Evolutionary conservation across 768 basidiomycete species (phyloP), one percentile per base, ranked within the genome.

Genomic region (Holtermanniella nyarrowii): DNA sequence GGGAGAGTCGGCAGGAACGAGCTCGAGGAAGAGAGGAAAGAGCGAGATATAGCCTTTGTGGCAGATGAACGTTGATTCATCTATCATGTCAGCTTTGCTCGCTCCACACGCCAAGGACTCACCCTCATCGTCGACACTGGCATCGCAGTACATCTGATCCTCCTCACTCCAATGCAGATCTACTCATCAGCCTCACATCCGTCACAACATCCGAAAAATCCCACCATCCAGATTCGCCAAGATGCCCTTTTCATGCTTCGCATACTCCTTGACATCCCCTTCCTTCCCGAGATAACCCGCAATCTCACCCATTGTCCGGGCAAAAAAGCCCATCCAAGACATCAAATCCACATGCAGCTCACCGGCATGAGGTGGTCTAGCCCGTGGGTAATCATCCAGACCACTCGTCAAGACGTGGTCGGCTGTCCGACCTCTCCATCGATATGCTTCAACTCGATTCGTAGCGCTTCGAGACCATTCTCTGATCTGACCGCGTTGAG

Each of bases 321-420:
- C 80, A 72, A 96, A 97, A 76, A 89, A 95, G 3, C 80, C 91
- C 82, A 96, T 88, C 91, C 91, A 97, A 25, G 85, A 84, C 57
- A 90, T 86, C 52, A 96, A 73, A 71, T 97, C 91, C 53, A 96
- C 70, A 69, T 97, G 91, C 44, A 97, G 75, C 73, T 96, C 91
- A 45, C 93, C 91, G 1, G 82, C 77, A 63, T 90, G 88, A 4
- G 91, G 85, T 23, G 82, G 80, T 13, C 47, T 55, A 2, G 86
- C 89, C 49, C 91, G 79, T 11, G 91, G 91, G 70, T 91, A 96
- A 72, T 97, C 91, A 68, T 97, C 91, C 82, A 97, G 83, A 0
- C 91, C 91, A 62, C 85, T 88, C 0, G 93, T 95, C 51, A 97
- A 74, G 37, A 97, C 85, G 43, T 60, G 63, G 23, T 78, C 77